Evolutionary conservation across 2,329 filamentous ascomycete species (phyloP).

Genomic region (Cucurbitaria berberidis): DNA sequence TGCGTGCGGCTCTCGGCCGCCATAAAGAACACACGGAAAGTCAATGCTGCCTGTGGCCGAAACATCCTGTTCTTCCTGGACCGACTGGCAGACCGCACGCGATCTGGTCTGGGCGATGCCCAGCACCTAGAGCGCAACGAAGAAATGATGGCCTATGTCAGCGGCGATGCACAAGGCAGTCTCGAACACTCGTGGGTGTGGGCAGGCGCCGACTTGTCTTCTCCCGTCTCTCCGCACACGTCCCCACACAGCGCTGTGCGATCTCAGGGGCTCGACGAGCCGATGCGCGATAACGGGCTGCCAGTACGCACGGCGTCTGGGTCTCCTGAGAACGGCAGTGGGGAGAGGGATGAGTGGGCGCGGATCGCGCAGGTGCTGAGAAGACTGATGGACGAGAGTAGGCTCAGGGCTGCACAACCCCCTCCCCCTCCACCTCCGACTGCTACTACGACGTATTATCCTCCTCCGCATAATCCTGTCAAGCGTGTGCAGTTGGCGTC

Average conservation of each 20-base stretch:
- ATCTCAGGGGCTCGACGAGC: conserved; percentile 30
- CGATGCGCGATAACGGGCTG: conserved; percentile 50
- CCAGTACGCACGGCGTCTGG: conserved; percentile 58
- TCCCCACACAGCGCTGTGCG: conserved; percentile 9
- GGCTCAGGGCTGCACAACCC: conserved; percentile 32
- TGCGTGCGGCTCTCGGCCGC: conserved; percentile 74
- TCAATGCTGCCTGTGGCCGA: conserved; percentile 79
- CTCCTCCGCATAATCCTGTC: conserved; percentile 45
- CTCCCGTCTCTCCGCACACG: conserved; percentile 7
- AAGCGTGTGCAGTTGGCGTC: conserved; percentile 47
- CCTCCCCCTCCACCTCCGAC: no score
- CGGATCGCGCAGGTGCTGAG: conserved; percentile 70
- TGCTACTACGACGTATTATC: conserved; percentile 47
- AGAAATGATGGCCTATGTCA: conserved; percentile 85
- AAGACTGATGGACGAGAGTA: conserved; percentile 59
- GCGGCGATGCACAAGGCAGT: conserved; percentile 83
- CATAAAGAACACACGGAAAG: conserved; percentile 72
- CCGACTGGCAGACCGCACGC: conserved; percentile 64
- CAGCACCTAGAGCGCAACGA: conserved; percentile 70
- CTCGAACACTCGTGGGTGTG: conserved; percentile 83
- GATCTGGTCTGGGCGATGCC: conserved; percentile 48
- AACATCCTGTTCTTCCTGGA: conserved; percentile 83
- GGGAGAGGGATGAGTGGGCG: conserved; percentile 83
- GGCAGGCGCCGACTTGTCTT: conserved; percentile 55
- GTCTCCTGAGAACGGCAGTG: conserved; percentile 62